Conservation (phyloP, 345 rosid genomes). For the Balakata baccata region DNA sequence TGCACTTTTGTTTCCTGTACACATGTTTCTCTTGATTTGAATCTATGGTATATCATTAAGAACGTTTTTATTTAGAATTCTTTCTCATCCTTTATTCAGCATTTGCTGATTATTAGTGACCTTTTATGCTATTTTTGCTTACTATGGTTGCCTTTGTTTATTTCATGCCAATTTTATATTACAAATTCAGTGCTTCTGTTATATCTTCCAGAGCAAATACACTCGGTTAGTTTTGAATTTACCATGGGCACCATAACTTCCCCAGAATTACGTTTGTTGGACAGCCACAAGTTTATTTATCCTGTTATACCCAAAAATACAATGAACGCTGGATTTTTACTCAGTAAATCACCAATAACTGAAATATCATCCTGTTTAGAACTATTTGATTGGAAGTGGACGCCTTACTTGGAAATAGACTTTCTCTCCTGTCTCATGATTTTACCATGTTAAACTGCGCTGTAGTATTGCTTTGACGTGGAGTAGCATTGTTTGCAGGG, state of each 20-base stretch:
- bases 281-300: neutral
- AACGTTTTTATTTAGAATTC: neutral
- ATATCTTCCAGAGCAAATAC: neutral
- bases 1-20: conserved; percentile 4
- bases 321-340: neutral
- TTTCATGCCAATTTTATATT: neutral
- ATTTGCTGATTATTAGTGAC: neutral
- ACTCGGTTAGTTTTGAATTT: neutral
- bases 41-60: neutral
- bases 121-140: neutral
- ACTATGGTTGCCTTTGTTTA: neutral
- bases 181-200: neutral
- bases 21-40: neutral
- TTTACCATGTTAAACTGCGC: neutral
- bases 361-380: neutral
- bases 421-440: neutral
- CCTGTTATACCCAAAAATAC: neutral
- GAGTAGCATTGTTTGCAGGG: conserved; percentile 40
- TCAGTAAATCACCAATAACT: neutral
- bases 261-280: neutral
- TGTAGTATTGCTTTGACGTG: neutral
- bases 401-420: neutral
- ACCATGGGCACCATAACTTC: neutral
- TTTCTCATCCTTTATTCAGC: neutral
- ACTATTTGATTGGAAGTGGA: neutral